These are phyloP conservation scores for Blastobotrys niveus DNA, from an alignment of 1,139 yeast species.

Conservation along the genomic window DNA sequence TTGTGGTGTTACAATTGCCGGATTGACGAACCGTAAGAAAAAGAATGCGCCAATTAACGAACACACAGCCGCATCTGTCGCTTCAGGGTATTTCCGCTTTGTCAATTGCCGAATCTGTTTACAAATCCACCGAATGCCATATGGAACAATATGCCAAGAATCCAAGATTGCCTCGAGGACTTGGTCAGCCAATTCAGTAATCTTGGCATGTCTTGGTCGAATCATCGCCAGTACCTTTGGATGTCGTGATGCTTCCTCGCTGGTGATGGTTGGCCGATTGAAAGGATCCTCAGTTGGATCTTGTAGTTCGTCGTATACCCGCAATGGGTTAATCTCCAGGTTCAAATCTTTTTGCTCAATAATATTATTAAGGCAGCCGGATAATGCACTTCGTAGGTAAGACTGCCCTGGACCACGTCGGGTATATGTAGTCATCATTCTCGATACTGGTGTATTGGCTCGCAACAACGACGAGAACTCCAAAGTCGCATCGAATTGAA, in stretches of 20 bases:
- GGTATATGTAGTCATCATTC: slow-evolving; percentile 43
- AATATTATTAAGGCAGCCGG: slow-evolving; percentile 32
- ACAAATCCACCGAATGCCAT: slow-evolving; percentile 69
- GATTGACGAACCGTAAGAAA: slow-evolving; percentile 80
- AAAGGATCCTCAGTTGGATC: slow-evolving; percentile 26
- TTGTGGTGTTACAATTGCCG: slow-evolving; percentile 89
- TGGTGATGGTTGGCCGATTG: slow-evolving; percentile 27
- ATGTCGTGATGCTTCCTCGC: slow-evolving; percentile 33
- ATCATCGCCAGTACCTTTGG: slow-evolving; percentile 32
- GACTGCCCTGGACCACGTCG: slow-evolving; percentile 42
- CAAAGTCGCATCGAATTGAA: slow-evolving; percentile 37
- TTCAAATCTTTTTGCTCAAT: slow-evolving; percentile 31
- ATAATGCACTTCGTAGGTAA: slow-evolving; percentile 35
- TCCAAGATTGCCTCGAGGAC: slow-evolving; percentile 57
- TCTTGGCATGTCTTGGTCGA: slow-evolving; percentile 33
- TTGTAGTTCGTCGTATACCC: slow-evolving; percentile 34
- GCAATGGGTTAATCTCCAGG: slow-evolving; percentile 37
- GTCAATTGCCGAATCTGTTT: slow-evolving; percentile 65
- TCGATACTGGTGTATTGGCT: slow-evolving; percentile 40
- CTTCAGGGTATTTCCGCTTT: slow-evolving; percentile 58
- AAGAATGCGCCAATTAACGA: slow-evolving; percentile 69
- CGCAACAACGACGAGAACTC: slow-evolving; percentile 38
- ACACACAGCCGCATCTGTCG: slow-evolving; percentile 49
- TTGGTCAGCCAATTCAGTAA: slow-evolving; percentile 46
- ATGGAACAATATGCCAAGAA: slow-evolving; percentile 58